Evolutionary conservation across 257 asterid species (phyloP).

Genomic region (Lantana camara): DNA sequence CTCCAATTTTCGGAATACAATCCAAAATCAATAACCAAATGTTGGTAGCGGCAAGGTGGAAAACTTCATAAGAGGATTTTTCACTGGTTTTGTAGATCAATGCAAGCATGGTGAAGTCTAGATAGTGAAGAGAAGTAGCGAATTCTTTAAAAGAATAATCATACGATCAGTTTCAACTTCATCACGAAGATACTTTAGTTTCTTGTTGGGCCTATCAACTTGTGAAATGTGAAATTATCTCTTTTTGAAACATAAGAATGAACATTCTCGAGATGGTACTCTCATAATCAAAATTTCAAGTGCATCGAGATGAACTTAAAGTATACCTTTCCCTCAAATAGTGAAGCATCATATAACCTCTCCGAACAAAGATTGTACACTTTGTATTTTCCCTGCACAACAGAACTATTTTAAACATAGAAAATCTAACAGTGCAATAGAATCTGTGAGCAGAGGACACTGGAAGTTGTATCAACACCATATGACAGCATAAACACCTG

Average conservation of each 20-base stretch:
- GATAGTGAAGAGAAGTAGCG: conserved; percentile 13
- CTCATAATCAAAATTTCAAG: conserved; percentile 6
- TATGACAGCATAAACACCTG: conserved; percentile 3
- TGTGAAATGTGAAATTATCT: conserved; percentile 4
- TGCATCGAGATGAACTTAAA: conserved; percentile 14
- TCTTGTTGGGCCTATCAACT: conserved; percentile 13
- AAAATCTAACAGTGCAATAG: conserved; percentile 6
- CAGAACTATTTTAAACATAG: conserved; percentile 2
- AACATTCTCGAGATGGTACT: conserved; percentile 11
- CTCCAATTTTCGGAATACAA: neutral
- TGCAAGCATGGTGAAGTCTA: conserved; percentile 16
- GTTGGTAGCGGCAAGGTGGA: conserved; percentile 3
- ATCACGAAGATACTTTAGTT: conserved; percentile 4
- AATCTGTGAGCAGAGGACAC: conserved; percentile 11
- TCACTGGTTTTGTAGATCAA: neutral
- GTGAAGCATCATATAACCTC: conserved; percentile 91
- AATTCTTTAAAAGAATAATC: conserved; percentile 5
- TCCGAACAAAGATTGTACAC: conserved; percentile 98
- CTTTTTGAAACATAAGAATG: conserved; percentile 1
- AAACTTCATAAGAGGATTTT: neutral
- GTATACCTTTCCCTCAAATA: conserved; percentile 92
- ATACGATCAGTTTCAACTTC: conserved; percentile 23
- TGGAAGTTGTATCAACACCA: conserved; percentile 10
- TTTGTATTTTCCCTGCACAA: conserved; percentile 86
- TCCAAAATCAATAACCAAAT: neutral